phyloP scores from a whole-genome alignment of 1,139 yeast species.

The Debaryomyces robertsiae region DNA sequence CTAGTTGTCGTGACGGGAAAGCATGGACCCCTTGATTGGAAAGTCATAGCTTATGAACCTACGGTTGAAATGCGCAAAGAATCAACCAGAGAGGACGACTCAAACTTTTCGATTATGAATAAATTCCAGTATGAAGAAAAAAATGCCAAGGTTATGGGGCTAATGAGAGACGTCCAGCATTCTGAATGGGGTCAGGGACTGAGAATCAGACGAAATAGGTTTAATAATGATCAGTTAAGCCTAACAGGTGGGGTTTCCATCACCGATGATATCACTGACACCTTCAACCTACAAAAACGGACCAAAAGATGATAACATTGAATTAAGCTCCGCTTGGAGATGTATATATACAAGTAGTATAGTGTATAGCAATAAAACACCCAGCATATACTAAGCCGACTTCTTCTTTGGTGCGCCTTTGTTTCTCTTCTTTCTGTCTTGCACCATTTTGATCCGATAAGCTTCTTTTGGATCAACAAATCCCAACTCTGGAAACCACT shows the following conservation, averaged over 20 bases:
- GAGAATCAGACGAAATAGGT: conserved; percentile 15
- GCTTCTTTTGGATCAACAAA: conserved; percentile 76
- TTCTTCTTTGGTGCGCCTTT: conserved; percentile 92
- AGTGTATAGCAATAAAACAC: conserved; percentile 3
- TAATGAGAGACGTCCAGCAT: conserved; percentile 16
- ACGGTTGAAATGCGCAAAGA: background rate
- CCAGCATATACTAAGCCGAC: conserved; percentile 16
- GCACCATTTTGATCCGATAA: conserved; percentile 65
- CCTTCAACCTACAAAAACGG: conserved; percentile 27
- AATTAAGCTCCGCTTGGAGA: conserved; percentile 1
- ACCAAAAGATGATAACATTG: conserved; percentile 14
- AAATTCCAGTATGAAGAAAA: conserved; percentile 14
- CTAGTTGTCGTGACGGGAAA: conserved; percentile 3
- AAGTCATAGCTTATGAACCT: background rate
- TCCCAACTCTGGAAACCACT: conserved; percentile 58
- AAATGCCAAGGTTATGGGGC: conserved; percentile 12
- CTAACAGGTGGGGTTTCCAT: conserved; percentile 7
- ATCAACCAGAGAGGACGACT: conserved; percentile 10
- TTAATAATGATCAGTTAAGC: conserved; percentile 14
- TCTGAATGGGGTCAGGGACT: conserved; percentile 12
- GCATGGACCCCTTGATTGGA: conserved; percentile 1
- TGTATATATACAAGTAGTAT: conserved; percentile 15
- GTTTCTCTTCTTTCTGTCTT: conserved; percentile 79
- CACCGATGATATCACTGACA: conserved; percentile 34
- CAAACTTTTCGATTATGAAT: conserved; percentile 12